Conservation (phyloP, 345 rosid genomes). For the Pistacia vera region DNA sequence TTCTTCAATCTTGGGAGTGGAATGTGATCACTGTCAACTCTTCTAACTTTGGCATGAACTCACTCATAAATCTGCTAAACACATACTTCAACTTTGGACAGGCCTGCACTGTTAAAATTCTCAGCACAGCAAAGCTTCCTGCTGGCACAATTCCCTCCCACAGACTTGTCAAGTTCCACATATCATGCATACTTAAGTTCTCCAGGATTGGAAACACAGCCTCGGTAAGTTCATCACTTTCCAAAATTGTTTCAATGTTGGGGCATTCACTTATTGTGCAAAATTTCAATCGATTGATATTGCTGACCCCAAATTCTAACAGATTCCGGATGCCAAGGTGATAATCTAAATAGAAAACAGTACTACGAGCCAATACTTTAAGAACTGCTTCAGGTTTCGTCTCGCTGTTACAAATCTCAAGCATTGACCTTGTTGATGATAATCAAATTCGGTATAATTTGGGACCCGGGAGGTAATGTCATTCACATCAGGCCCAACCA, state of each 20-base stretch:
- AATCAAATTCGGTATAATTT: no score
- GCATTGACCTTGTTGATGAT: no score
- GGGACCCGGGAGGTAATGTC: no score
- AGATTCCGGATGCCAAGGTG: slow-evolving; percentile 17
- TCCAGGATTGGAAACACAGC: slow-evolving; percentile 12
- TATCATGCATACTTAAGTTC: slow-evolving; percentile 21
- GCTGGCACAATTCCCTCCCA: no score
- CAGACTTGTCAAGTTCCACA: slow-evolving; percentile 19
- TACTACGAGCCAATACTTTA: no score
- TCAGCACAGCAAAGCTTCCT: slow-evolving; percentile 18
- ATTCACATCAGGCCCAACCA: no score
- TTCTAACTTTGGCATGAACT: slow-evolving; percentile 10
- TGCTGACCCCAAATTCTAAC: slow-evolving; percentile 8
- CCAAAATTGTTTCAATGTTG: slow-evolving; percentile 8
- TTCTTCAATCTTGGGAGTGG: no score
- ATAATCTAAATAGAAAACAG: background rate
- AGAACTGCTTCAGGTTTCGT: slow-evolving; percentile 1
- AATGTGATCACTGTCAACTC: no score
- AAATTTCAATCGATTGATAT: slow-evolving; percentile 1
- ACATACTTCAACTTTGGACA: slow-evolving; percentile 9
- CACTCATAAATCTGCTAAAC: slow-evolving; percentile 13
- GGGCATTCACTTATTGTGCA: slow-evolving; percentile 25
- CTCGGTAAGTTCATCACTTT: background rate
- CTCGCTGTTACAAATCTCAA: no score
- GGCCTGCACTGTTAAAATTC: background rate